phyloP scores from a whole-genome alignment of 2,329 filamentous ascomycete genomes.

The Aspergillus udagawae region DNA sequence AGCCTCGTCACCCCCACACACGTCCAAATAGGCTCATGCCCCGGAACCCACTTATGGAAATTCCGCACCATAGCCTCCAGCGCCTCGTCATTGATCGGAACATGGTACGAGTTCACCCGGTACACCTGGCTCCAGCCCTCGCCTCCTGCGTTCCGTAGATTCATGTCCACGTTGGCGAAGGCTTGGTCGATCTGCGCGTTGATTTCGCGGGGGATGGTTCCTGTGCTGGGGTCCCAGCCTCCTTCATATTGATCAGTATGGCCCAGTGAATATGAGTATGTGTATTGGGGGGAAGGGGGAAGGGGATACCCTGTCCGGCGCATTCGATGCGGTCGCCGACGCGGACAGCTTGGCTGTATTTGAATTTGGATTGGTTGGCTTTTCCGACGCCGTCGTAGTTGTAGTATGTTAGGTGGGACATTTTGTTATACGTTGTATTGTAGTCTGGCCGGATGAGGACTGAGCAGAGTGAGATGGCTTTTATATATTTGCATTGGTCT shows the following conservation, averaged over 20 bases:
- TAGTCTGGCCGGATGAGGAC: neutral
- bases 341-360: slow-evolving; percentile 49
- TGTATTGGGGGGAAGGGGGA: neutral
- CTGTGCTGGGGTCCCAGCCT: slow-evolving; percentile 30
- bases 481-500: neutral
- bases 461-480: neutral
- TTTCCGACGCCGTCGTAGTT: slow-evolving; percentile 39
- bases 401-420: slow-evolving; percentile 39
- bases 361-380: slow-evolving; percentile 26
- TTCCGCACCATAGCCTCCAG: slow-evolving; percentile 43
- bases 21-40: slow-evolving; percentile 54
- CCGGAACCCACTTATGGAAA: slow-evolving; percentile 49
- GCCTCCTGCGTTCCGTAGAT: slow-evolving; percentile 51
- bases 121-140: slow-evolving; percentile 49
- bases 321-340: slow-evolving; percentile 47
- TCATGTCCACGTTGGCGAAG: slow-evolving; percentile 55
- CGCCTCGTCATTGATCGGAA: slow-evolving; percentile 40
- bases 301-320: slow-evolving; percentile 21
- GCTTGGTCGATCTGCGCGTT: slow-evolving; percentile 49
- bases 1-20: slow-evolving; percentile 49
- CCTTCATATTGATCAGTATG: slow-evolving; percentile 19
- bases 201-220: slow-evolving; percentile 31
- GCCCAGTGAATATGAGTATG: neutral
- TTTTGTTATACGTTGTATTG: slow-evolving; percentile 8
- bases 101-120: slow-evolving; percentile 46